Base-by-base conservation (phyloP, 352 stramenopile species). In the Pythium folliculosum region DNA sequence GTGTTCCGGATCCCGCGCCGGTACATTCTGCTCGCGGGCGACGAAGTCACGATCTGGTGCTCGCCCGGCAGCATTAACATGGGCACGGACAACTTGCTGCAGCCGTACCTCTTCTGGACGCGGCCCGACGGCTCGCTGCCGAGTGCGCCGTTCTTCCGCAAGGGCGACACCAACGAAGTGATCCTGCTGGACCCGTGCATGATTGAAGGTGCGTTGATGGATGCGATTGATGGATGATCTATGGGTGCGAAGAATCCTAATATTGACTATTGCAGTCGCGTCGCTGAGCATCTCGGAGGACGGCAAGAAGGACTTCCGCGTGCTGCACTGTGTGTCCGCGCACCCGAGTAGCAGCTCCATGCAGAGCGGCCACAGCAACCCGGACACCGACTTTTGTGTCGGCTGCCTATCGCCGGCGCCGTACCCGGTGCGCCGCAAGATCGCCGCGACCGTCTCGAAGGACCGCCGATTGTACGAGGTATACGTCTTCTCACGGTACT, bases 401-500 rank as follows among this genome's bases (percentile, higher is more conserved):
- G 82, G 84, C 6, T 92, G 84, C 63, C 60, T 91, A 1, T 88
- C 80, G 8, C 83, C 83, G 5, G 74, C 82, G 12, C 65, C 67
- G 38, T 69, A 19, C 61, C 86, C 52, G 73, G 52, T 27, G 40
- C 37, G 45, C 16, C 63, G 76, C 48, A 75, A 67, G 55, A 62
- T 25, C n/a, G 35, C 14, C 8, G n/a, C 16, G 22, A 63, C 22
- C n/a, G 6, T 70, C 63, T 43, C 63, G 16, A 65, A 48, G 4
- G 54, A 72, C 47, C 17, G 56, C 22, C 55, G 67, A 37, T 25
- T 68, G n/a, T 68, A 77, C 32, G 77, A 89, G 60, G 77, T 92
- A 17, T 93, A 95, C 65, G 77, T 94, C 9, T 93, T 94, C 65
- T 92, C 85, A 23, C 85, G 87, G 38, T 94, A 95, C 57, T 91